Conservation (phyloP, 2,329 filamentous ascomycete genomes). For the Akanthomyces lecanii region DNA sequence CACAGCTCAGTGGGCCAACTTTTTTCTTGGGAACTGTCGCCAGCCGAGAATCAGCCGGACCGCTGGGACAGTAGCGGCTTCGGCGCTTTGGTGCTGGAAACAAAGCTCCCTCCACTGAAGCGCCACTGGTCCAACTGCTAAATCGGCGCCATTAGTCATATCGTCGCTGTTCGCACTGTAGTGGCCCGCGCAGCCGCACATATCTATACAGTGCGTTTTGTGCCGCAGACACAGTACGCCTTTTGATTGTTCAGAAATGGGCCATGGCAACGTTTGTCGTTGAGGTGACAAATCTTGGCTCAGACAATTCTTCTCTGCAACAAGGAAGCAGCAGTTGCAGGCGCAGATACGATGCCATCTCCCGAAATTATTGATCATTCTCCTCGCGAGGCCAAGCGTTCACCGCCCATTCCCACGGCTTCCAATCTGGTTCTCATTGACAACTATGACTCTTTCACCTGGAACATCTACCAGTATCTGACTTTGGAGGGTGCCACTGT, state of each 20-base stretch:
- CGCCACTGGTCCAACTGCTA: not conserved
- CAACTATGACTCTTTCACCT: slow-evolving; percentile 99
- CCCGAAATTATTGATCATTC: slow-evolving; percentile 69
- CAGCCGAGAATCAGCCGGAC: slow-evolving; percentile 16
- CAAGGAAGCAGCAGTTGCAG: not conserved
- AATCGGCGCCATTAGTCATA: slow-evolving; percentile 8
- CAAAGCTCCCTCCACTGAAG: not conserved
- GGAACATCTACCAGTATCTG: slow-evolving; percentile 98
- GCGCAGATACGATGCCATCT: slow-evolving; percentile 41
- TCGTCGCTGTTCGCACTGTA: slow-evolving; percentile 5
- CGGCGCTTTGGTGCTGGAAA: not conserved
- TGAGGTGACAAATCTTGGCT: not conserved
- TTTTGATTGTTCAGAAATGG: not conserved
- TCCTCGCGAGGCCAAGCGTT: slow-evolving; percentile 74
- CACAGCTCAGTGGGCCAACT: slow-evolving; percentile 11
- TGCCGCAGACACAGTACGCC: not conserved
- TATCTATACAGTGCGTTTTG: not conserved
- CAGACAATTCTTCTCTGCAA: not conserved
- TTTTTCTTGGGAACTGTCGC: slow-evolving; percentile 12
- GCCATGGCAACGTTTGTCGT: not conserved
- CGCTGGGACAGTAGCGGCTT: slow-evolving; percentile 4
- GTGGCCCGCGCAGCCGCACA: too few relatives aligned
- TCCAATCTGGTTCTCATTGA: slow-evolving; percentile 93
- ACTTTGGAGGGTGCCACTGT: slow-evolving; percentile 92
- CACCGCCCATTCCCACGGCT: slow-evolving; percentile 69